Evolutionary conservation across 495 filamentous ascomycete species (phyloP).

Genomic region (Talaromyces thailandensis): DNA sequence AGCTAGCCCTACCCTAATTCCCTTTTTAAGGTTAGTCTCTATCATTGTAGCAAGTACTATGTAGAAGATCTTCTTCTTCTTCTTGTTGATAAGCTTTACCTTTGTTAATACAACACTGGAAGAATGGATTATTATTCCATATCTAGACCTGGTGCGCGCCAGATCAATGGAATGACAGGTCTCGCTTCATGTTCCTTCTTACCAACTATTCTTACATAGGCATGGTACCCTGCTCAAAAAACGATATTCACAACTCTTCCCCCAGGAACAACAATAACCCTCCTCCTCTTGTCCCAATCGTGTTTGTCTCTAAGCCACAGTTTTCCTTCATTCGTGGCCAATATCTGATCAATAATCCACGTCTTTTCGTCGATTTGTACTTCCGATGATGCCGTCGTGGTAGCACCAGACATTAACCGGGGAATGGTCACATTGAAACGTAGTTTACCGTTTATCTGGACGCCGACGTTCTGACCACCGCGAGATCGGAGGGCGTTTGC

Average conservation of each 20-base stretch:
- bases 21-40: too few relatives aligned
- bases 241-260: constrained; percentile 43
- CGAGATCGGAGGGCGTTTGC: constrained; percentile 38
- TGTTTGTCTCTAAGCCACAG: constrained; percentile 37
- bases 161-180: too few relatives aligned
- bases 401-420: constrained; percentile 16
- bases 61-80: too few relatives aligned
- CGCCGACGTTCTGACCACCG: constrained; percentile 43
- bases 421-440: constrained; percentile 54
- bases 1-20: too few relatives aligned
- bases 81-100: too few relatives aligned
- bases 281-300: constrained; percentile 35
- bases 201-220: too few relatives aligned
- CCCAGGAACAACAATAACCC: constrained; percentile 38
- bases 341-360: constrained; percentile 48
- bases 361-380: constrained; percentile 26
- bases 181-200: too few relatives aligned
- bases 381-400: neutral
- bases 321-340: constrained; percentile 36
- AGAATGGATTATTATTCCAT: too few relatives aligned
- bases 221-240: too few relatives aligned
- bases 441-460: constrained; percentile 71
- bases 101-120: too few relatives aligned
- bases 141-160: too few relatives aligned
- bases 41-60: too few relatives aligned